A percentile compares a stretch with the other conserved stretches of the same genome.
Conservation (phyloP, 805 yeast genomes). For the Yarrowia sp. region DNA sequence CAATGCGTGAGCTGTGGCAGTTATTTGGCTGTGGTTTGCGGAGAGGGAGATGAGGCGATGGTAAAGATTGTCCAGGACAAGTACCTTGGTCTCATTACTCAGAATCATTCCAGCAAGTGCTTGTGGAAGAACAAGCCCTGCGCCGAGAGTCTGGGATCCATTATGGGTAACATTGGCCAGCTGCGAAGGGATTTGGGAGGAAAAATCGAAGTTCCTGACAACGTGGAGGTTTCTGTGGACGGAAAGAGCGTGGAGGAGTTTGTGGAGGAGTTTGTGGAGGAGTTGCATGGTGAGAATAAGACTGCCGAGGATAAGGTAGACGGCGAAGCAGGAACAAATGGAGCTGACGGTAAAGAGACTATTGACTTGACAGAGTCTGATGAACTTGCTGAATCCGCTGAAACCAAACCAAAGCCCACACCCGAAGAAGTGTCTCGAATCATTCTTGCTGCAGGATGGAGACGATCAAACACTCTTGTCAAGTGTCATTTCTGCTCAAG, state of each 20-base stretch:
- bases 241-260: not conserved
- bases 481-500: not conserved
- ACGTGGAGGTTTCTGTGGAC: not conserved
- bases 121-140: slow-evolving; percentile 3
- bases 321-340: too few relatives aligned
- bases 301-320: not conserved
- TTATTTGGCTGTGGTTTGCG: not conserved
- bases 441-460: slow-evolving; percentile 1
- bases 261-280: not conserved
- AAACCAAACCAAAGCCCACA: not conserved
- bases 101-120: not conserved
- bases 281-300: not conserved
- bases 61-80: not conserved
- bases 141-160: not conserved
- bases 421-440: not conserved
- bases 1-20: slow-evolving; percentile 14
- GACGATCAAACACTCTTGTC: not conserved
- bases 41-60: not conserved
- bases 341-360: not conserved
- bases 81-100: not conserved
- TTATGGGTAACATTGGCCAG: not conserved
- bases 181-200: not conserved
- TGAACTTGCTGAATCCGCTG: not conserved
- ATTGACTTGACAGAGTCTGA: not conserved
- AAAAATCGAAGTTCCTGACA: not conserved